Evolutionary conservation across 768 basidiomycete species (phyloP).

Genomic region (Tephrocybe sp.): DNA sequence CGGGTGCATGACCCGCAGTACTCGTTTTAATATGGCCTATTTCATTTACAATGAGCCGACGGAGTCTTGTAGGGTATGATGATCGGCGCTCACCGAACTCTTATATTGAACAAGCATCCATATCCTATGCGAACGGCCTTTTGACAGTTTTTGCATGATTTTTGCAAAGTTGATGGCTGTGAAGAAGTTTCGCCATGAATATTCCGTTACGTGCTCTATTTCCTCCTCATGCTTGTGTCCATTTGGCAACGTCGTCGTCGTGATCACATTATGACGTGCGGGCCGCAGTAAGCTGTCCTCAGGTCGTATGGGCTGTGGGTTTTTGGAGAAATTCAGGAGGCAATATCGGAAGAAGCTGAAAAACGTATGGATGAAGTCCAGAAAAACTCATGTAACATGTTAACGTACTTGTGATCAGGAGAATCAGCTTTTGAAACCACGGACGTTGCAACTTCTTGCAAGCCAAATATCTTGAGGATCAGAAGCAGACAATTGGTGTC

Average conservation of each 20-base stretch:
- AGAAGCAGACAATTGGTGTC: slow-evolving; percentile 93
- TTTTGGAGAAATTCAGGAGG: slow-evolving; percentile 69
- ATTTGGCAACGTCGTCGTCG: slow-evolving; percentile 60
- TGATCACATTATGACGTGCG: slow-evolving; percentile 56
- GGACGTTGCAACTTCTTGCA: slow-evolving; percentile 83
- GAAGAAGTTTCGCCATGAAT: slow-evolving; percentile 98
- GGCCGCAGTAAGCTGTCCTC: slow-evolving; percentile 67
- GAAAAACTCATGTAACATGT: neutral
- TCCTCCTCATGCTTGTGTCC: slow-evolving; percentile 81
- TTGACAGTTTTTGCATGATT: slow-evolving; percentile 96
- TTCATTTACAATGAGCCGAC: neutral
- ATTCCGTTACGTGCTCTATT: slow-evolving; percentile 88
- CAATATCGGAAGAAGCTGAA: slow-evolving; percentile 95
- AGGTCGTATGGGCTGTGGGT: slow-evolving; percentile 52
- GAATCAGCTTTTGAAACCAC: slow-evolving; percentile 89
- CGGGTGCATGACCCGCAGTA: slow-evolving; percentile 90
- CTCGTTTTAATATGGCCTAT: slow-evolving; percentile 95
- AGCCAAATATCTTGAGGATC: slow-evolving; percentile 97
- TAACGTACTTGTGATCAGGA: slow-evolving; percentile 72
- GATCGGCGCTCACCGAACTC: slow-evolving; percentile 69
- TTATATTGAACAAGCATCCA: slow-evolving; percentile 98
- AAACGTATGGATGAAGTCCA: slow-evolving; percentile 1
- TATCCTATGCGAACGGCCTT: slow-evolving; percentile 90
- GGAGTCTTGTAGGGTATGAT: neutral
- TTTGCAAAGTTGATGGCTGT: slow-evolving; percentile 95